A percentile compares a stretch with the other conserved stretches of the same genome.
These are phyloP conservation scores for Inonotus obliquus DNA, from an alignment of 1,284 basidiomycete species.

Conservation along the genomic window DNA sequence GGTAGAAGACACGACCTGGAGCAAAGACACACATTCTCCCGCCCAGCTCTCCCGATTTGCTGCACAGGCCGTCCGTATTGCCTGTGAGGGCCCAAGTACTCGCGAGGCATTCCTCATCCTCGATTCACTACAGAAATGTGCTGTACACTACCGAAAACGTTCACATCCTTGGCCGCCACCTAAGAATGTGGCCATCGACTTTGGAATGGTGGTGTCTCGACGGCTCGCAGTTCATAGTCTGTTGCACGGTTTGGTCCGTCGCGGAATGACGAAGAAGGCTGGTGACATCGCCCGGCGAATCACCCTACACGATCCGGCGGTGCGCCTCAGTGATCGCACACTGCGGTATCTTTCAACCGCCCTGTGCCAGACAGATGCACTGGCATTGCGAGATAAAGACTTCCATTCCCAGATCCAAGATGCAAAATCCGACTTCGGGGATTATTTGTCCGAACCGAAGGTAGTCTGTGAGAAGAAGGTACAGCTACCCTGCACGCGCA, in stretches of 20 bases:
- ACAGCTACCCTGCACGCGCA: constrained; percentile 35
- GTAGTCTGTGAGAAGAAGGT: constrained; percentile 27
- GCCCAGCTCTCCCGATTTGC: constrained; percentile 19
- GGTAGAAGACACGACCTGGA: not conserved
- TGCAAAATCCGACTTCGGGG: constrained; percentile 10
- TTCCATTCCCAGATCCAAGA: constrained; percentile 6
- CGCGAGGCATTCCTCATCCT: constrained; percentile 17
- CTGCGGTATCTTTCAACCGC: not conserved
- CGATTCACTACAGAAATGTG: constrained; percentile 10
- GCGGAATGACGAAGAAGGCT: constrained; percentile 44
- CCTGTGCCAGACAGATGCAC: not conserved
- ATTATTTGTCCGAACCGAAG: constrained; percentile 16
- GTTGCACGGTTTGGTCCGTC: constrained; percentile 56
- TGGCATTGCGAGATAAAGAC: not conserved
- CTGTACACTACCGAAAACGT: not conserved
- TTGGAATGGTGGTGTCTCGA: constrained; percentile 46
- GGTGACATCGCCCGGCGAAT: constrained; percentile 44
- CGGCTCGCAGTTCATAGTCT: constrained; percentile 57
- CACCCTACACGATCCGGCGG: constrained; percentile 42
- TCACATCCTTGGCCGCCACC: not conserved
- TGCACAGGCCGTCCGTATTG: constrained; percentile 18
- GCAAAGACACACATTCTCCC: not conserved
- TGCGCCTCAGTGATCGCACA: constrained; percentile 40
- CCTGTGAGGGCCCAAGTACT: constrained; percentile 8
- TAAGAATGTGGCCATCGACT: constrained; percentile 34